Evolutionary conservation across 805 yeast species (phyloP).

Genomic region (Barnettozyma botsteinii): DNA sequence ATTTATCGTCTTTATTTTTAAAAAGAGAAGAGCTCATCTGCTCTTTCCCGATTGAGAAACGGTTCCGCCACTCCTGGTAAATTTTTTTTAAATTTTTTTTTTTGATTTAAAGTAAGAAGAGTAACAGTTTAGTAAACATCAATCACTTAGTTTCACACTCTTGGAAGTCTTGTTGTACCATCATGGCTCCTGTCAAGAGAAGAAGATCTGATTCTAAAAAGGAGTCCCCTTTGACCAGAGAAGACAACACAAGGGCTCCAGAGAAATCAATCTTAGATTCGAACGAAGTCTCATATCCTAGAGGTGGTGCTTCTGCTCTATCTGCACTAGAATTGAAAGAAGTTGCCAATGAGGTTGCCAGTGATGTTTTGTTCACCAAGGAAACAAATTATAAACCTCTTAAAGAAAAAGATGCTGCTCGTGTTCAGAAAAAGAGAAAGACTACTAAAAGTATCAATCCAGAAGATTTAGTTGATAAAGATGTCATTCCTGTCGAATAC

Average conservation of each 20-base stretch:
- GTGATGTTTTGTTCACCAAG: slow-evolving; percentile 69
- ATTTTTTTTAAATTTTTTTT: slow-evolving; percentile 17
- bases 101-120: not conserved
- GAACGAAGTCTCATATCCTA: slow-evolving; percentile 60
- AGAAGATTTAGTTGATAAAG: slow-evolving; percentile 19
- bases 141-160: not conserved
- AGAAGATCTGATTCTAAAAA: slow-evolving; percentile 40
- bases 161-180: not conserved
- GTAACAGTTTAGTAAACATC: not conserved
- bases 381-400: slow-evolving; percentile 12
- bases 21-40: slow-evolving; percentile 23
- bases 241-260: slow-evolving; percentile 36
- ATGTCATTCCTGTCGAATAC: slow-evolving; percentile 50
- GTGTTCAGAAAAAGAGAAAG: slow-evolving; percentile 38
- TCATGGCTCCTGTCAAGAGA: slow-evolving; percentile 36
- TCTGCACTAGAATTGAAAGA: slow-evolving; percentile 89
- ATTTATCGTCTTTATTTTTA: too few species aligned
- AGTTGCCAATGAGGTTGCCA: slow-evolving; percentile 86
- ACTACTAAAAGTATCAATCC: slow-evolving; percentile 27
- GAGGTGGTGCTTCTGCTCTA: slow-evolving; percentile 89
- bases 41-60: slow-evolving; percentile 14
- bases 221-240: slow-evolving; percentile 35
- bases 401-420: slow-evolving; percentile 12
- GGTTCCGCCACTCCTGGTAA: slow-evolving; percentile 17
- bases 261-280: slow-evolving; percentile 31